These are phyloP conservation scores for Suillus tomentosus DNA, from an alignment of 768 basidiomycete species.

Conservation along the genomic window DNA sequence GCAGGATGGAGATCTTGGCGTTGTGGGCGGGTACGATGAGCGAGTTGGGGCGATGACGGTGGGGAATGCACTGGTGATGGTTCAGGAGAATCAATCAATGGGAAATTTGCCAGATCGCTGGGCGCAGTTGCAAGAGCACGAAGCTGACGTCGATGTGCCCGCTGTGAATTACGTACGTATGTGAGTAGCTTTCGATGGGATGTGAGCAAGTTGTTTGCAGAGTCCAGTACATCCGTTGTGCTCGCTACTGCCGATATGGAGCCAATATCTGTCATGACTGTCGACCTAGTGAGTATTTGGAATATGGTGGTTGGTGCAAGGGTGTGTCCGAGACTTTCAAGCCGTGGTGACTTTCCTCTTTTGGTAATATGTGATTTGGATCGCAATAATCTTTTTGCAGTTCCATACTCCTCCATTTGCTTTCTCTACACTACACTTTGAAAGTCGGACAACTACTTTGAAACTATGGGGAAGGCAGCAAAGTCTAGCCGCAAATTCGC, in stretches of 20 bases:
- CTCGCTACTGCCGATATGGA: constrained; percentile 18
- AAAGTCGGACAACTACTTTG: background rate
- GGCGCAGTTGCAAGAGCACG: constrained; percentile 58
- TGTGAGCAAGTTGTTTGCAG: constrained; percentile 67
- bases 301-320: background rate
- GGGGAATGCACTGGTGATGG: constrained; percentile 53
- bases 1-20: constrained; percentile 60
- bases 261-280: background rate
- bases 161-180: constrained; percentile 58
- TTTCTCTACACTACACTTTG: background rate
- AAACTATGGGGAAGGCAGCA: constrained; percentile 58
- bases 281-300: background rate
- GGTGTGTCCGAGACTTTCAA: background rate
- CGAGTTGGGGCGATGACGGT: constrained; percentile 44
- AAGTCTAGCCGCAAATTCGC: constrained; percentile 90
- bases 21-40: constrained; percentile 40
- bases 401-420: background rate
- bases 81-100: constrained; percentile 59
- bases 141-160: constrained; percentile 56
- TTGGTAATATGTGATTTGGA: background rate
- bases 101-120: constrained; percentile 53
- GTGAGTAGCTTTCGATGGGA: constrained; percentile 60
- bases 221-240: constrained; percentile 53
- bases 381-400: background rate
- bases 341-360: constrained; percentile 3